phyloP scores from a whole-genome alignment of 2,329 filamentous ascomycete species.

The Thelonectria blattea region DNA sequence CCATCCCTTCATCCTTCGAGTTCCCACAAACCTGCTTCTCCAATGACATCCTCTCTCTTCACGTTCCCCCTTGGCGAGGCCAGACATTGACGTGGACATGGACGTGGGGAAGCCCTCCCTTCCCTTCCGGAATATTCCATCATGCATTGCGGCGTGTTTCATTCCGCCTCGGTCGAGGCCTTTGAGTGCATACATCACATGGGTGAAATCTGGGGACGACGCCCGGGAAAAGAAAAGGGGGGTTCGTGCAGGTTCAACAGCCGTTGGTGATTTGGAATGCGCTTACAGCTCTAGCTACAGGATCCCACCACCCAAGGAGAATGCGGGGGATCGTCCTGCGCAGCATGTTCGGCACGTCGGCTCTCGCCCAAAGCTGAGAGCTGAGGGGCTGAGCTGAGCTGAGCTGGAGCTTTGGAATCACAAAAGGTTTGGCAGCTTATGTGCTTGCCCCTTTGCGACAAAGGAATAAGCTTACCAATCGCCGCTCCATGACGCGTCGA shows the following conservation, averaged over 20 bases:
- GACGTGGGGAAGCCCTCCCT: neutral
- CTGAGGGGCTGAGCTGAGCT: neutral
- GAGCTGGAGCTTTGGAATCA: conserved; percentile 1
- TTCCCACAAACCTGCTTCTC: neutral
- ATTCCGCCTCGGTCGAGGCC: neutral
- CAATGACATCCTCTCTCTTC: neutral
- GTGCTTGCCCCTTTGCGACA: neutral
- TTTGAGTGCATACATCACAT: neutral
- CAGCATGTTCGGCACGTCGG: neutral
- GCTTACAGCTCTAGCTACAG: conserved; percentile 3
- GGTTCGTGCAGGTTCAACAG: conserved; percentile 5
- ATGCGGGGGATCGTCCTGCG: conserved; percentile 1
- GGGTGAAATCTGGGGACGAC: neutral
- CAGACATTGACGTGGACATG: neutral
- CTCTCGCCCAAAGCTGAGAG: no score
- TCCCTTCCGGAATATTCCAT: neutral
- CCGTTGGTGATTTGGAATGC: conserved; percentile 1
- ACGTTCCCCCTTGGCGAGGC: neutral
- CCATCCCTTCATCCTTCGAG: neutral
- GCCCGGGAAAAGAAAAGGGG: neutral
- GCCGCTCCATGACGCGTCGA: conserved; percentile 13
- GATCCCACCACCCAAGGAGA: neutral
- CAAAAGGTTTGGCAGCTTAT: neutral
- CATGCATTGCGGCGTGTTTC: neutral
- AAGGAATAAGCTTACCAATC: neutral